A percentile compares a stretch with the other conserved stretches of the same genome.
Conservation (phyloP, 192 early-diverging fungal genomes). For the Neocallimastix lanati region DNA sequence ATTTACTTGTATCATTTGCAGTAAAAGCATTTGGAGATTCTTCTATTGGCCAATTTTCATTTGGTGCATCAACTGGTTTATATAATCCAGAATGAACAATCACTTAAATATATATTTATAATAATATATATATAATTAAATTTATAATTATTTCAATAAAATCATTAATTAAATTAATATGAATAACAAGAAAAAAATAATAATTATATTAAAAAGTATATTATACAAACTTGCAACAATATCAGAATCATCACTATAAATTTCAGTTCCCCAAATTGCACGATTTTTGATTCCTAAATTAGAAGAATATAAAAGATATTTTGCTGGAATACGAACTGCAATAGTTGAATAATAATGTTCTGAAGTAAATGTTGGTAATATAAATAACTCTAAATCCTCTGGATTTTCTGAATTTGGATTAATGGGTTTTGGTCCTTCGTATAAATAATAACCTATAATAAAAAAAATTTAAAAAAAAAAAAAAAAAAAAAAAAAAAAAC, state of each 20-base stretch:
- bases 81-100: constrained; percentile 44
- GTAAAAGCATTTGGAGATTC: background rate
- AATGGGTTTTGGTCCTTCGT: constrained; percentile 10
- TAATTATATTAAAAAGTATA: background rate
- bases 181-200: background rate
- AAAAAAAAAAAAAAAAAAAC: too few species aligned
- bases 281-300: constrained; percentile 40
- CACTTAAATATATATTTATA: too few species aligned
- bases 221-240: constrained; percentile 47
- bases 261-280: constrained; percentile 66
- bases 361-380: constrained; percentile 24
- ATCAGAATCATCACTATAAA: constrained; percentile 74
- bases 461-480: too few species aligned
- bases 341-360: constrained; percentile 27
- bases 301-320: constrained; percentile 31
- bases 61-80: constrained; percentile 17
- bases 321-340: constrained; percentile 45
- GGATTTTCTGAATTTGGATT: constrained; percentile 7
- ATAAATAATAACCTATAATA: constrained; percentile 11
- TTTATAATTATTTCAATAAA: too few species aligned
- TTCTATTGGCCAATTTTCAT: background rate
- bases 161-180: too few species aligned
- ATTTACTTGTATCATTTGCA: background rate
- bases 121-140: too few species aligned
- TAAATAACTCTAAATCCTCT: constrained; percentile 16